Evolutionary conservation across 2,329 filamentous ascomycete species (phyloP).

Genomic region (Stachybotrys chartarum): DNA sequence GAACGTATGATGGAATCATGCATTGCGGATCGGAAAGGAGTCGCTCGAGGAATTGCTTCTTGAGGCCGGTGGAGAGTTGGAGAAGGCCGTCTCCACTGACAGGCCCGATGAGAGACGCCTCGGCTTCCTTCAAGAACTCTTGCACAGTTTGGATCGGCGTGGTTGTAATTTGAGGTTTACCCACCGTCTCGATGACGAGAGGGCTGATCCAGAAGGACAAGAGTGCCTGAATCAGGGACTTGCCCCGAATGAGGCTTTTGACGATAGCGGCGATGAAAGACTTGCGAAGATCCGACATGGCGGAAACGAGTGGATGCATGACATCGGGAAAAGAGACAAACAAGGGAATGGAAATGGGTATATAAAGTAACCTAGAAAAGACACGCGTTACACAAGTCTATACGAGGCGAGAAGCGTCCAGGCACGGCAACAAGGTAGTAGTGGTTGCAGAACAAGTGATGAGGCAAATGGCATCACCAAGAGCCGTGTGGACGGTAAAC

Average conservation of each 20-base stretch:
- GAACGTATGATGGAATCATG: constrained; percentile 62
- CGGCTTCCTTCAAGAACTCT: constrained; percentile 52
- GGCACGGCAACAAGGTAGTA: not conserved
- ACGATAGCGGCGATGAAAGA: constrained; percentile 46
- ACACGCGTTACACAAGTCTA: not conserved
- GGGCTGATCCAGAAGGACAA: constrained; percentile 47
- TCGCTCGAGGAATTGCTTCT: constrained; percentile 46
- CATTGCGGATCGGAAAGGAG: constrained; percentile 45
- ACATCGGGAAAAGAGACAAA: constrained; percentile 17
- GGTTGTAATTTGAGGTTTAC: constrained; percentile 12
- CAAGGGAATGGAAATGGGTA: constrained; percentile 9
- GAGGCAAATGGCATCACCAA: not conserved
- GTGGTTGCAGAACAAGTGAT: not conserved
- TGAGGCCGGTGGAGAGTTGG: constrained; percentile 41
- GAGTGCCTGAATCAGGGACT: constrained; percentile 50
- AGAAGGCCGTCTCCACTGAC: constrained; percentile 37
- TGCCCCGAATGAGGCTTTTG: constrained; percentile 52
- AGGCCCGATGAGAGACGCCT: constrained; percentile 42
- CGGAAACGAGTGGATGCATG: constrained; percentile 46
- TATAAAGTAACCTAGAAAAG: constrained; percentile 9
- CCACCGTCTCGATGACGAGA: constrained; percentile 20
- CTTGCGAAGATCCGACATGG: constrained; percentile 51
- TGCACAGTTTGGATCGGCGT: constrained; percentile 23
- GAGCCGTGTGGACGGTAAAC: not conserved
- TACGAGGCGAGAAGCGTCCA: not conserved